phyloP scores from a whole-genome alignment of 2,329 filamentous ascomycete genomes.

The Magnaporthales sp. region DNA sequence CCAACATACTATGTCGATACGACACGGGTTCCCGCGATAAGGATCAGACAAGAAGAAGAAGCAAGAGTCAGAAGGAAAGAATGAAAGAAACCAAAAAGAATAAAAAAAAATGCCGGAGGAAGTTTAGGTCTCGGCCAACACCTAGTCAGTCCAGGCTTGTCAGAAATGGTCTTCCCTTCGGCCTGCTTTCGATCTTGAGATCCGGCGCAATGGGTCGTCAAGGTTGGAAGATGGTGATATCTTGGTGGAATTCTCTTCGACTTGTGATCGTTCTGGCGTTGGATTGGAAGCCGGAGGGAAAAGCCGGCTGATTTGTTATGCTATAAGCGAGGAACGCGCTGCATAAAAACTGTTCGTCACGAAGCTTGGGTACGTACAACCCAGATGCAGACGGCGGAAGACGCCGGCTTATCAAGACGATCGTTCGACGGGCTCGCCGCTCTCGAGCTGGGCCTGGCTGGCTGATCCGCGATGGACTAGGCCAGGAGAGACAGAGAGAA shows the following conservation, averaged over 20 bases:
- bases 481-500: constrained; percentile 3
- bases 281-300: background rate
- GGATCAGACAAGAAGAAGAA: constrained; percentile 4
- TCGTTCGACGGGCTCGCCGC: constrained; percentile 1
- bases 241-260: background rate
- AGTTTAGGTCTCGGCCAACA: constrained; percentile 4
- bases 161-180: constrained; percentile 3
- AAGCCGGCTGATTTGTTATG: constrained; percentile 1
- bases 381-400: constrained; percentile 6
- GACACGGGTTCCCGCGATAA: constrained; percentile 6
- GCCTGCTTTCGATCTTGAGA: background rate
- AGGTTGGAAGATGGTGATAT: background rate
- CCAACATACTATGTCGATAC: constrained; percentile 12
- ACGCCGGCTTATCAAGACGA: constrained; percentile 2
- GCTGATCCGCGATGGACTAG: constrained; percentile 1
- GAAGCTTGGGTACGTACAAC: constrained; percentile 7
- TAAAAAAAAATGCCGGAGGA: background rate
- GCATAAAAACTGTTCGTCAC: constrained; percentile 5
- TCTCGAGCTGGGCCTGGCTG: constrained; percentile 1
- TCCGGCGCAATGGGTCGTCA: background rate
- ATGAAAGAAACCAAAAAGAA: constrained; percentile 2
- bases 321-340: background rate
- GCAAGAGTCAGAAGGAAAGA: constrained; percentile 11
- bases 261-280: background rate
- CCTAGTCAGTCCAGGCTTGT: constrained; percentile 2